Base-by-base conservation (phyloP, 2,329 filamentous ascomycete genomes). In the Penicillium sp. region DNA sequence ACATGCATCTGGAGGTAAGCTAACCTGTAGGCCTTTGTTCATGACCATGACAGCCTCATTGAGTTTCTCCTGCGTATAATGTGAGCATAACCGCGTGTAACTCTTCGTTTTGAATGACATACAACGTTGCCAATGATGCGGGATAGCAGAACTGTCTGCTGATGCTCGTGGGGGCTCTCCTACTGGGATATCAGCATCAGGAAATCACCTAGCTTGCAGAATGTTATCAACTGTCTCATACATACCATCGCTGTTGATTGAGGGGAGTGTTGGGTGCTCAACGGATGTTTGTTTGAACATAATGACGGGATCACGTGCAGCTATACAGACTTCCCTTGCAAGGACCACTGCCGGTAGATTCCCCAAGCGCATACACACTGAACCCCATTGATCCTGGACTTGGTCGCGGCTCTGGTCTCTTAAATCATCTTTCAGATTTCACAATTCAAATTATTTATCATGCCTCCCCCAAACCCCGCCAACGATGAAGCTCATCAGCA, bases 41-140 rank as follows among this genome's bases (percentile, higher is more conserved):
- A 97, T 85, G 48, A 93, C 87, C 77, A 94, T 86, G 49, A 97
- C 84, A 1, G 94, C 89, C 76, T 97, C 94, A 66, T 99, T 99
- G 42, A 99, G 83, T 76, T 99, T 99, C 77, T 97, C 94, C 93
- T 97, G 58, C 16, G 49, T 3, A 16, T 48, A 16, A 42, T 13
- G 38, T 32, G 29, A 59, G 58, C 67, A 43, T 61, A 51, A 7
- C 9, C 31, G 21, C 40, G 29, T 55, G 21, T 7, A 44, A 14
- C 29, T 18, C 34, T n/a, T 4, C 34, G 9, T 13, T 3, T 47
- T 13, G 27, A 10, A 18, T 48, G 46, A 80, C 90, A 71, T 83
- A 97, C 93, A 69, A 97, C 92, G 70, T 99, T 99, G 71, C 88
- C 94, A 77, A 97, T 96, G 77, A 99, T 97, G 58, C 94, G 91